Evolutionary conservation across 306 rosid species (phyloP).

Genomic region (peach (Prunus persica)): Prunus_persica_NCBIv2 NC_034011.1:25657001-25657500

Average conservation of each 20-base stretch:
- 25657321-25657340: background rate
- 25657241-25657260: background rate
- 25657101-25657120: background rate
- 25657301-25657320: background rate
- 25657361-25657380: conserved; percentile 36
- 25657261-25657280: background rate
- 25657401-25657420: conserved; percentile 13
- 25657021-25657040: conserved; percentile 62
- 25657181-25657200: background rate
- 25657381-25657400: conserved; percentile 26
- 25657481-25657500: conserved; percentile 36
- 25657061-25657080: conserved; percentile 42
- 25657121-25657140: background rate
- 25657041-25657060: conserved; percentile 56
- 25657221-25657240: background rate
- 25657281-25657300: background rate
- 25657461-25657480: conserved; percentile 40
- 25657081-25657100: conserved; percentile 10
- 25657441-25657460: conserved; percentile 28
- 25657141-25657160: background rate
- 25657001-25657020: conserved; percentile 60
- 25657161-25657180: background rate
- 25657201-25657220: background rate
- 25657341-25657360: background rate
- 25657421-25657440: conserved; percentile 8